Evolutionary conservation across 2,329 filamentous ascomycete species (phyloP).

Genomic region (Clonostachys byssicola): DNA sequence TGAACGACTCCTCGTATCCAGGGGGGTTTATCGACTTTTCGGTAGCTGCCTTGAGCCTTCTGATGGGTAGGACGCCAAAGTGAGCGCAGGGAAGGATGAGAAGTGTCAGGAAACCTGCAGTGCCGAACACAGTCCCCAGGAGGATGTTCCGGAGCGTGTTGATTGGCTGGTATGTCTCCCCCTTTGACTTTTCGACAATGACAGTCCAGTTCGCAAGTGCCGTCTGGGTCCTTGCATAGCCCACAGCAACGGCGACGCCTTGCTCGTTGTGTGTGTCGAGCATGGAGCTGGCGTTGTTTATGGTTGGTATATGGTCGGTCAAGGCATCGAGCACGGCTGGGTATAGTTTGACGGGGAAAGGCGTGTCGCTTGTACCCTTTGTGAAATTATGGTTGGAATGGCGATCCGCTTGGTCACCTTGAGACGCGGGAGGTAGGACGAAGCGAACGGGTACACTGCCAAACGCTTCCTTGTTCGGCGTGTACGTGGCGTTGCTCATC

Average conservation of each 20-base stretch:
- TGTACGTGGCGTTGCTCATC: slow-evolving; percentile 41
- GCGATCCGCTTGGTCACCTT: slow-evolving; percentile 26
- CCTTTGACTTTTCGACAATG: slow-evolving; percentile 69
- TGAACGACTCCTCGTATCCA: slow-evolving; percentile 47
- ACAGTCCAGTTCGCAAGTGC: slow-evolving; percentile 77
- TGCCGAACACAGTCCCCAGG: slow-evolving; percentile 80
- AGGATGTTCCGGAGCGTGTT: slow-evolving; percentile 73
- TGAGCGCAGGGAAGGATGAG: slow-evolving; percentile 77
- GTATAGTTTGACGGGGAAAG: slow-evolving; percentile 59
- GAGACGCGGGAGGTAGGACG: slow-evolving; percentile 50
- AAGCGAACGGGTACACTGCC: slow-evolving; percentile 47
- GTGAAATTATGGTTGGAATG: slow-evolving; percentile 52
- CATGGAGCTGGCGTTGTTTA: slow-evolving; percentile 66
- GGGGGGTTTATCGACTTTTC: slow-evolving; percentile 67
- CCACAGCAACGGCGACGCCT: slow-evolving; percentile 67
- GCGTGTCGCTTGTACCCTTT: slow-evolving; percentile 26
- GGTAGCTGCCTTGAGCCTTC: slow-evolving; percentile 70
- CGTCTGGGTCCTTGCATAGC: slow-evolving; percentile 68
- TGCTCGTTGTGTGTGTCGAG: slow-evolving; percentile 73
- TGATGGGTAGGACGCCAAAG: slow-evolving; percentile 75
- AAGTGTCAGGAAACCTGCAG: slow-evolving; percentile 67
- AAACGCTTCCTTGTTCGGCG: slow-evolving; percentile 30
- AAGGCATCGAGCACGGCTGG: slow-evolving; percentile 60
- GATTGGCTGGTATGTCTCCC: slow-evolving; percentile 75
- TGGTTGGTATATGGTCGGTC: slow-evolving; percentile 36